phyloP scores from a whole-genome alignment of 352 stramenopile species.

The Chloridella minuta region DNA sequence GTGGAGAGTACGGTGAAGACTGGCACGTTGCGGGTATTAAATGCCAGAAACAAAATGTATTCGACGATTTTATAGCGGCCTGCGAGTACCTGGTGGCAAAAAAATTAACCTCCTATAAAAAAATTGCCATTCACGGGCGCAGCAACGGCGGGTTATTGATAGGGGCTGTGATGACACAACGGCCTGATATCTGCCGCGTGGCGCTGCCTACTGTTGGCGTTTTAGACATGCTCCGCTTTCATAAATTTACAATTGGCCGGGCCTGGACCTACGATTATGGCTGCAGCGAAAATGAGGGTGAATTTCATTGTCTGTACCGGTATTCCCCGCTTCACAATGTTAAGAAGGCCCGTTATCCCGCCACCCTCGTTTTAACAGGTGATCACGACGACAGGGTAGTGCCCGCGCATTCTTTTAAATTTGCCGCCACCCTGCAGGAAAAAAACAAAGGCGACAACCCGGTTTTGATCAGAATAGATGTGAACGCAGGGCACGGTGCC shows the following conservation, averaged over 20 bases:
- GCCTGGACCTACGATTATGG: conserved; percentile 49
- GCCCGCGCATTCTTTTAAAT: conserved; percentile 51
- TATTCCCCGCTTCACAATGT: conserved; percentile 58
- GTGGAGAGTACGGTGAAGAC: conserved; percentile 51
- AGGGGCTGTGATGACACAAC: conserved; percentile 46
- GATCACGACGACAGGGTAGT: conserved; percentile 55
- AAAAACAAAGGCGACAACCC: conserved; percentile 39
- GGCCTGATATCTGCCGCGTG: conserved; percentile 52
- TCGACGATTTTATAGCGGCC: conserved; percentile 72
- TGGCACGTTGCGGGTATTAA: conserved; percentile 62
- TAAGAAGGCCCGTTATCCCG: conserved; percentile 32
- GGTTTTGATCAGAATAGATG: conserved; percentile 48
- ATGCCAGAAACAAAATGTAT: conserved; percentile 55
- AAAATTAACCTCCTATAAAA: conserved; percentile 44
- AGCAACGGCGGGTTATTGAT: conserved; percentile 67
- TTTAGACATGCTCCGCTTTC: conserved; percentile 74
- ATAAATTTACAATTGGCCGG: conserved; percentile 31
- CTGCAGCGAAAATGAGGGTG: conserved; percentile 30
- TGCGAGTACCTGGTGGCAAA: conserved; percentile 51
- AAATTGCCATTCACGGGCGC: conserved; percentile 52
- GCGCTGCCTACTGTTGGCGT: conserved; percentile 59
- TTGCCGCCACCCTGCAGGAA: conserved; percentile 43
- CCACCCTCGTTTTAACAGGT: conserved; percentile 39
- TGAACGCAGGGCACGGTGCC: conserved; percentile 42
- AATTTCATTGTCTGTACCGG: conserved; percentile 37